Conservation (phyloP, 2,329 filamentous ascomycete genomes). For the Cladosporium sphaerospermum region DNA sequence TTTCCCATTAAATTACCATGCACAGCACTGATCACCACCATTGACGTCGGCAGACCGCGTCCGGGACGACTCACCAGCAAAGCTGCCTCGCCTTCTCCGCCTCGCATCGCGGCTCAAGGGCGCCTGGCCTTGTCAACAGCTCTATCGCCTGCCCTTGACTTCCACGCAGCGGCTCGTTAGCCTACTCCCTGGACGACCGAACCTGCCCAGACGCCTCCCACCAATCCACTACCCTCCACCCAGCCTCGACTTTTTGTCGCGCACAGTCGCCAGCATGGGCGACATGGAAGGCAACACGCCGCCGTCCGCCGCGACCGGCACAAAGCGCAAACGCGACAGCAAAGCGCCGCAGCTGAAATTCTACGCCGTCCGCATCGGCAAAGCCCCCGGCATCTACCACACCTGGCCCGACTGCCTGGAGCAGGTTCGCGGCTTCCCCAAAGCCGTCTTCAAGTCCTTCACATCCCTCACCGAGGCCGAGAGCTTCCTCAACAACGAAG, state of each 20-base stretch:
- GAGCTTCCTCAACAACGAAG: conserved; percentile 62
- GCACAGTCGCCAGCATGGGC: background rate
- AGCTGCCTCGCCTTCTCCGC: conserved; percentile 3
- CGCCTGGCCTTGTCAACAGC: conserved; percentile 3
- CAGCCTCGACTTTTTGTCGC: background rate
- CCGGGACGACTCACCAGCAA: background rate
- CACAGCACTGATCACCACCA: background rate
- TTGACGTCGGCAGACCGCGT: background rate
- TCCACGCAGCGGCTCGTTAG: background rate
- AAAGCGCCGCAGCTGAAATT: conserved; percentile 44
- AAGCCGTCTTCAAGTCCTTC: conserved; percentile 64
- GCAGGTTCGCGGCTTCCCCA: conserved; percentile 56
- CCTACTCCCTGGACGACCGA: background rate
- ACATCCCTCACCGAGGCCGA: conserved; percentile 66
- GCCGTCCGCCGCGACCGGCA: conserved; percentile 26
- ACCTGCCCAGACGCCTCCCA: background rate
- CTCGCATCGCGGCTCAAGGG: conserved; percentile 2
- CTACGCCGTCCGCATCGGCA: conserved; percentile 58
- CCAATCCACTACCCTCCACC: background rate
- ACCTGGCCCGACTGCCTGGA: conserved; percentile 57
- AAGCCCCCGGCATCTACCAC: conserved; percentile 56
- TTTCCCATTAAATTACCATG: background rate
- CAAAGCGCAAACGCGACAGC: conserved; percentile 50
- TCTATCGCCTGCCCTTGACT: conserved; percentile 5
- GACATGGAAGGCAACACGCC: conserved; percentile 28